Evolutionary conservation across 2,329 filamentous ascomycete species (phyloP), one percentile per base, ranked within the genome.

Genomic region (Uncinocarpus reesii): DNA sequence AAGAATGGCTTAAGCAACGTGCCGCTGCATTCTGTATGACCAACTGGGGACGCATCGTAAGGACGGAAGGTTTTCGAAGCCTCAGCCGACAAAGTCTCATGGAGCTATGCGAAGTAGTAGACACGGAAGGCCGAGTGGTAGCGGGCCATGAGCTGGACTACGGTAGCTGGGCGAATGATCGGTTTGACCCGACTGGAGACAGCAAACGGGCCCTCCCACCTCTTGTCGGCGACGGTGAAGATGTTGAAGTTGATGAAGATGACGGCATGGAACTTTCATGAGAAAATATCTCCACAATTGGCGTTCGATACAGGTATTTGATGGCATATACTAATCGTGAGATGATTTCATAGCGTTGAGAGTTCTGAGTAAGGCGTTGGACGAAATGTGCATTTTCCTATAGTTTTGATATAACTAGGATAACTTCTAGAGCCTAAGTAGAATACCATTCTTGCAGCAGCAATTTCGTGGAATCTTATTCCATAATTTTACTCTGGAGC

Each of bases 21-120:
- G 87, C 92, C 0, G 89, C 89, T 0, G 75, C 75, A 40, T 96
- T 93, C 66, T 95, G 88, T 62, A 79, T 98, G 66, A 84, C 83
- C 32, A 86, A 96, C 65, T 98, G 92, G 88, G 92, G 92, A 46
- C 81, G 92, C 40, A 80, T 98, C 23, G 92, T 96, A 18, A 81
- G 92, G 15, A 95, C 89, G 0, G 77, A 83, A 28, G 89, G 86
- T 0, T 98, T 96, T 71, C 75, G 88, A 51, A 81, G 79, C 42
- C 73, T 98, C 29, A 86, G 83, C 48, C 82, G 86, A 47, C 72
- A 77, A 45, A 85, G 86, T 18, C 74, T 98, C 49, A 84, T 96
- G 48, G 90, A 95, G 60, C 76, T 98, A 7, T 94, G 86, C 47
- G 87, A 95, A 65, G 89, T 95, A 62, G 85, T 95, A 36, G 88